These are phyloP conservation scores for Agaricus blazei DNA, from an alignment of 768 basidiomycete genomes.

Conservation along the genomic window DNA sequence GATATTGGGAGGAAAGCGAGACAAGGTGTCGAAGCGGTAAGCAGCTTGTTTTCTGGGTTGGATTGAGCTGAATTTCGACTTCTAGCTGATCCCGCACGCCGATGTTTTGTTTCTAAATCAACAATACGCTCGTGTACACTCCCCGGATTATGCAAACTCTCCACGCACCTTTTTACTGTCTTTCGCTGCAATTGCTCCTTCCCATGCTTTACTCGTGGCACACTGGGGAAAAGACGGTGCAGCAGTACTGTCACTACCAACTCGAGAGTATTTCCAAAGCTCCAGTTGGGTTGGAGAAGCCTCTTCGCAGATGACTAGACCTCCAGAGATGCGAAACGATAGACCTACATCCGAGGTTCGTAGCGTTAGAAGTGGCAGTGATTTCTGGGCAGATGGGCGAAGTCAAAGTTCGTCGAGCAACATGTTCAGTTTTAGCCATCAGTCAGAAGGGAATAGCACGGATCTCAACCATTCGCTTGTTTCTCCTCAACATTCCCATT, in stretches of 20 bases:
- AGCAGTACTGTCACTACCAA: conserved; percentile 76
- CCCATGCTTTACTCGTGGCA: conserved; percentile 77
- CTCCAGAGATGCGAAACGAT: conserved; percentile 7
- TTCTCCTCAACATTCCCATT: conserved; percentile 17
- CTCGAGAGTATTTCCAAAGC: conserved; percentile 81
- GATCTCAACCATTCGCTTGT: conserved; percentile 14
- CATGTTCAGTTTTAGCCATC: conserved; percentile 39
- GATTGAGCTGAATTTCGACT: not conserved
- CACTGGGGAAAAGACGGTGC: conserved; percentile 79
- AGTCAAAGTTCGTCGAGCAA: conserved; percentile 52
- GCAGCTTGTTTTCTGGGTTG: conserved; percentile 20
- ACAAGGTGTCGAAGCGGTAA: conserved; percentile 76
- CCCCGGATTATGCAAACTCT: conserved; percentile 52
- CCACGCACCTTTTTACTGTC: conserved; percentile 79
- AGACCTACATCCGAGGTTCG: conserved; percentile 20
- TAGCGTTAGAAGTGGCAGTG: conserved; percentile 64
- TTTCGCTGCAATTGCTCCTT: conserved; percentile 56
- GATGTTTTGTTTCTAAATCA: conserved; percentile 80
- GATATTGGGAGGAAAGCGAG: conserved; percentile 70
- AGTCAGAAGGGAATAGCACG: conserved; percentile 17
- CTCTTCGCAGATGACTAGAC: conserved; percentile 18
- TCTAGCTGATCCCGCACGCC: conserved; percentile 73
- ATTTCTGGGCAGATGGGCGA: conserved; percentile 66
- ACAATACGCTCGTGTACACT: conserved; percentile 62
- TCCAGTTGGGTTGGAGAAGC: conserved; percentile 71